phyloP scores from a whole-genome alignment of 2,329 filamentous ascomycete species.

The Hypoxylon sp. region DNA sequence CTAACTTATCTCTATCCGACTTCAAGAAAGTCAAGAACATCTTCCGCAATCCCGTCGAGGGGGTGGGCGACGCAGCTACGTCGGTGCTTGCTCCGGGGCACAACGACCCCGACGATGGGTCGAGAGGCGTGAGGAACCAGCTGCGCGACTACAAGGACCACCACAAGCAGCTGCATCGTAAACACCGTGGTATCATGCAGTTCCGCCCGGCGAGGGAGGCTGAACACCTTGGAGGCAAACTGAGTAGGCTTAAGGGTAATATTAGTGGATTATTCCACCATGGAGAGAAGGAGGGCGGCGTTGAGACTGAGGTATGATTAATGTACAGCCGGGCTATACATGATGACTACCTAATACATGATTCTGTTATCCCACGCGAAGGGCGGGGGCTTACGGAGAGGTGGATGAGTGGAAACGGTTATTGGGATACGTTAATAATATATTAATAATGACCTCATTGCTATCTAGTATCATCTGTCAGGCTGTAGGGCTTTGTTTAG shows the following conservation, averaged over 20 bases:
- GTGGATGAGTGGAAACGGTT: neutral
- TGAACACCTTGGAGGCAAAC: conserved; percentile 67
- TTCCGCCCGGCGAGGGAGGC: conserved; percentile 71
- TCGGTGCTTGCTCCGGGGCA: conserved; percentile 55
- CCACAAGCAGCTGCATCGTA: conserved; percentile 72
- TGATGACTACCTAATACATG: too few species aligned
- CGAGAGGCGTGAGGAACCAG: conserved; percentile 64
- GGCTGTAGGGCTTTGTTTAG: too few species aligned
- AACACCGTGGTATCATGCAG: conserved; percentile 81
- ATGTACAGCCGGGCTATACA: neutral
- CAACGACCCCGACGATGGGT: conserved; percentile 59
- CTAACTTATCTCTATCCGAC: conserved; percentile 47
- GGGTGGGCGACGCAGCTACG: conserved; percentile 50
- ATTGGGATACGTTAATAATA: neutral
- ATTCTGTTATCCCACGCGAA: neutral
- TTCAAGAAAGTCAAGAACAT: conserved; percentile 56
- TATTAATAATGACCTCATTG: conserved; percentile 1
- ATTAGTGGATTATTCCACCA: conserved; percentile 72
- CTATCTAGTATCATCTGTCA: neutral
- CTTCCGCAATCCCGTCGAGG: conserved; percentile 55
- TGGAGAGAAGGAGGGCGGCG: conserved; percentile 68
- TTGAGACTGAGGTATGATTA: conserved; percentile 78
- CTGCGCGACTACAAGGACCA: conserved; percentile 73
- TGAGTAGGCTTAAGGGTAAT: conserved; percentile 71
- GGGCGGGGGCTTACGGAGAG: neutral